phyloP scores from a whole-genome alignment of 1,139 yeast genomes.

The Kazachstania sp. region DNA sequence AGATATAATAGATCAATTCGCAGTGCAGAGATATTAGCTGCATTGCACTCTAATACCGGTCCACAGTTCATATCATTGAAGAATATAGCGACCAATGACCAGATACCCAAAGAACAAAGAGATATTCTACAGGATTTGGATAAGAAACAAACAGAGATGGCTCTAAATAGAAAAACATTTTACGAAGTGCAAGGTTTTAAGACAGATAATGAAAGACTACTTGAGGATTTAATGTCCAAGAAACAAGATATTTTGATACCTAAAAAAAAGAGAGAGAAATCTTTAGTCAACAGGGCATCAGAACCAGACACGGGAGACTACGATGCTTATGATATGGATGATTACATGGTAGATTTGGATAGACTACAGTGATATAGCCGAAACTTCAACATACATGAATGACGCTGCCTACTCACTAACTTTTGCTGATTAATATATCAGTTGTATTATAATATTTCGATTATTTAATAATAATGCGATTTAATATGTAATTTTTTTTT shows the following conservation, averaged over 20 bases:
- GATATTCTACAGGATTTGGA: slow-evolving; percentile 11
- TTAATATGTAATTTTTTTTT: too few relatives aligned
- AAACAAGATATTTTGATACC: neutral
- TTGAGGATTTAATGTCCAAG: neutral
- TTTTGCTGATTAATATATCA: neutral
- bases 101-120: slow-evolving; percentile 16
- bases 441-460: neutral
- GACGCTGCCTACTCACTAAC: too few relatives aligned
- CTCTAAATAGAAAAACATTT: slow-evolving; percentile 21
- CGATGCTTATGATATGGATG: slow-evolving; percentile 2
- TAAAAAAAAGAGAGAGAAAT: neutral
- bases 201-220: neutral
- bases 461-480: neutral
- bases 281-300: neutral
- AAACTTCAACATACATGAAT: neutral
- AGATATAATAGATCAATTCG: slow-evolving; percentile 3
- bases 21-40: neutral
- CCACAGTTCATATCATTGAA: slow-evolving; percentile 15
- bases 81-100: slow-evolving; percentile 15
- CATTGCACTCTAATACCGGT: slow-evolving; percentile 3
- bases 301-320: neutral
- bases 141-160: slow-evolving; percentile 13
- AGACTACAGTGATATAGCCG: neutral
- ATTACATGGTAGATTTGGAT: neutral
- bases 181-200: slow-evolving; percentile 11